Conservation (phyloP, 2,329 filamentous ascomycete species). For the Gnomoniopsis smithogilvyi region DNA sequence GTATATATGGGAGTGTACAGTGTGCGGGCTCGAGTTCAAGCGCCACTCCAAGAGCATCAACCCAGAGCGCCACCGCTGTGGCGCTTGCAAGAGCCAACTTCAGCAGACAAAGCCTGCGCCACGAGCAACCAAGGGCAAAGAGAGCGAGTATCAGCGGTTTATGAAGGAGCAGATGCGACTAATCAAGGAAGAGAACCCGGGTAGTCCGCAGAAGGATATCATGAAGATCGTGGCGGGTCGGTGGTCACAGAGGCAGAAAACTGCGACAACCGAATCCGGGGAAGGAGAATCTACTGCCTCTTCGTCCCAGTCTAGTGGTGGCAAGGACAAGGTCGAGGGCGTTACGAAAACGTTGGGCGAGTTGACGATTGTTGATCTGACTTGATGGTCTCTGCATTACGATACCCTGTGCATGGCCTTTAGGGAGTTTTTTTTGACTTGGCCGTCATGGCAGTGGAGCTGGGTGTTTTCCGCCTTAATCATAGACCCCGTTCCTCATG, state of each 20-base stretch:
- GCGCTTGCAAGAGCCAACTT: constrained; percentile 67
- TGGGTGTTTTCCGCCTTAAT: too few relatives aligned
- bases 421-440: not conserved
- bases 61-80: constrained; percentile 67
- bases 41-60: constrained; percentile 86
- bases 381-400: not conserved
- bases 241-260: constrained; percentile 50
- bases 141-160: constrained; percentile 47
- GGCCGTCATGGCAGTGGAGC: too few relatives aligned
- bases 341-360: constrained; percentile 3
- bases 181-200: constrained; percentile 54
- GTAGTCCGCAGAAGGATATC: constrained; percentile 61
- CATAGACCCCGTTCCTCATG: too few relatives aligned
- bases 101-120: constrained; percentile 79
- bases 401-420: not conserved
- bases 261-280: constrained; percentile 16
- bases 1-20: constrained; percentile 77
- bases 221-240: constrained; percentile 65
- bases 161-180: constrained; percentile 66
- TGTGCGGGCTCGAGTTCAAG: constrained; percentile 71
- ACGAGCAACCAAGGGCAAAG: constrained; percentile 33
- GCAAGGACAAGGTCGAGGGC: constrained; percentile 8
- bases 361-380: constrained; percentile 14
- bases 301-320: not conserved
- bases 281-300: constrained; percentile 10